Evolutionary conservation across 257 asterid genomes (phyloP), one percentile per base, ranked within the genome.

Genomic region (Dorcoceras hygrometricum): DNA sequence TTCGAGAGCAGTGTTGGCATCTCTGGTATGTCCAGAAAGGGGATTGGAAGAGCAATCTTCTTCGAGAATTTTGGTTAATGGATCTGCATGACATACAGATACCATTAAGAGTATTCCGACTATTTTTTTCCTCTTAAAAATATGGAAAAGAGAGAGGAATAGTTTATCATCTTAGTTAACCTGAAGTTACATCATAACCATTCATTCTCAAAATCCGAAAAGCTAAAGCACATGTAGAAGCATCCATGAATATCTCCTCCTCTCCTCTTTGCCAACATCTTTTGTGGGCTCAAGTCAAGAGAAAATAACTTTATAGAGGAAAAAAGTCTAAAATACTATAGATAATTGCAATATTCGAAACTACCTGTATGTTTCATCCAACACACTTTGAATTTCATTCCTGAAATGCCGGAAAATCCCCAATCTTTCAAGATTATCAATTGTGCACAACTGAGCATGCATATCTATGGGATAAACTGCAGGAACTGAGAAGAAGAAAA

Each of bases 341-440:
- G 53, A 65, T 27, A 54, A 9, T 19, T 18, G 25, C 5, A 22
- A 23, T 31, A 36, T 58, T 50, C 54, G 20, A 58, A 50, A 43
- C 24, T 83, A 92, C 96, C 97, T 82, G 86, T 88, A 82, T 59
- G 82, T 80, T 72, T 88, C 89, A 76, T 88, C 89, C 83, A 93
- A 60, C 26, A 79, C 83, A 54, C 43, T 62, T 46, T 75, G 76
- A 70, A 93, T 78, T 80, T 90, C 99, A 32, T 77, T 67, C 65
- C 39, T 36, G 70, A 90, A 90, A 77, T 82, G 80, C 48, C 76
- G 85, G 68, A 81, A 71, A 76, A 93, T 85, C 59, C 99, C 97
- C 79, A 93, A 73, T 57, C 79, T 82, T 74, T 85, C 82, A 72
- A 93, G 83, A 76, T 79, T 81, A 69, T 88, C 95, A 39, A 90